Evolutionary conservation across 495 filamentous ascomycete species (phyloP).

Genomic region (Mycothermus thermophilus): DNA sequence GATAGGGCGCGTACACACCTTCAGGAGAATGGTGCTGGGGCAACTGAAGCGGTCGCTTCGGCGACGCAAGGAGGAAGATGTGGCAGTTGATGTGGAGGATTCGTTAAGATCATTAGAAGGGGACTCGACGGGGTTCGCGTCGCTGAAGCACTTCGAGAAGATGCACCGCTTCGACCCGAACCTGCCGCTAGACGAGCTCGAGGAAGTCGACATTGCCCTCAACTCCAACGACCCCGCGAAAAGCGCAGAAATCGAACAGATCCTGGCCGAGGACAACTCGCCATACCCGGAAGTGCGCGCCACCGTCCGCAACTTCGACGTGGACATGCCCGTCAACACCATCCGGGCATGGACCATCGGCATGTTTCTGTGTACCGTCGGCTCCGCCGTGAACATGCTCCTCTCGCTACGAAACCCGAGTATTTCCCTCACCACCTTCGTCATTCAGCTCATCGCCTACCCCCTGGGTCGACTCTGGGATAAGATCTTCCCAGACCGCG

Average conservation of each 20-base stretch:
- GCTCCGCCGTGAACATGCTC: constrained; percentile 56
- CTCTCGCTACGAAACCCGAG: constrained; percentile 54
- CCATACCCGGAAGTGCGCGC: constrained; percentile 56
- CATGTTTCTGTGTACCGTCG: constrained; percentile 46
- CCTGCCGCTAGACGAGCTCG: constrained; percentile 45
- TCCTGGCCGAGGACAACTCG: constrained; percentile 49
- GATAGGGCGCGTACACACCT: too few species aligned
- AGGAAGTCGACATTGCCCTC: constrained; percentile 48
- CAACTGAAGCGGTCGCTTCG: constrained; percentile 11
- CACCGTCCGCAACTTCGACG: constrained; percentile 48
- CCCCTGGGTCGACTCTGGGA: constrained; percentile 49
- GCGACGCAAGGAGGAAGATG: constrained; percentile 15
- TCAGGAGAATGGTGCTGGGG: constrained; percentile 9
- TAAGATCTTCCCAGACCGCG: constrained; percentile 40
- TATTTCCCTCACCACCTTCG: constrained; percentile 51
- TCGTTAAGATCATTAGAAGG: constrained; percentile 19
- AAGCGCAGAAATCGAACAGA: constrained; percentile 40
- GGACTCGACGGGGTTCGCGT: constrained; percentile 18
- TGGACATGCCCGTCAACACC: constrained; percentile 54
- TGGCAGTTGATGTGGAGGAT: constrained; percentile 15
- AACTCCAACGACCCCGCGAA: constrained; percentile 38
- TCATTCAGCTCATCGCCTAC: constrained; percentile 57
- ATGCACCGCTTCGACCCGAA: constrained; percentile 59
- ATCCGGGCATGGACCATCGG: constrained; percentile 61
- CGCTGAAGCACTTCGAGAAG: constrained; percentile 38